A percentile compares a stretch with the other conserved stretches of the same genome.
phyloP scores from a whole-genome alignment of 805 yeast species.

The Myxozyma kluyveri region DNA sequence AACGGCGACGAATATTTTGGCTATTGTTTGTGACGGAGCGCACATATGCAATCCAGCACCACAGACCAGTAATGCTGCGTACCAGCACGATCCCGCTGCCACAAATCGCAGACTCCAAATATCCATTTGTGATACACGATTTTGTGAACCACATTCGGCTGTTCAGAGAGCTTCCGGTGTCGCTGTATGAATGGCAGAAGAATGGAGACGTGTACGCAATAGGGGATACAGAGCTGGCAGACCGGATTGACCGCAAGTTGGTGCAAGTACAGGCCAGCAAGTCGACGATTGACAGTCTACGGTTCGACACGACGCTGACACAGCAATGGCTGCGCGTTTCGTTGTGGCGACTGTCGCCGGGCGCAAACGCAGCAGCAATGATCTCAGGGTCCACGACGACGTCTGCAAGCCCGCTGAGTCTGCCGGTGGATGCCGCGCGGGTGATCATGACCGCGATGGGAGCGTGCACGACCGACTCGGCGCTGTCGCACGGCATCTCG shows the following conservation, averaged over 20 bases:
- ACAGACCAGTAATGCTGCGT: background rate
- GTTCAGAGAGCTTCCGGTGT: background rate
- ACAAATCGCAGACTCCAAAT: background rate
- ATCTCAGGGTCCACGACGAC: background rate
- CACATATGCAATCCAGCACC: background rate
- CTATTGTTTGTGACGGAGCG: background rate
- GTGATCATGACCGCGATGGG: background rate
- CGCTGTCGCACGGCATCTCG: background rate
- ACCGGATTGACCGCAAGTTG: background rate
- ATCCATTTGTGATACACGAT: conserved; percentile 1
- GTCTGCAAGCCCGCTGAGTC: background rate
- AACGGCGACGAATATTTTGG: conserved; percentile 1
- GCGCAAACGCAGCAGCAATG: background rate
- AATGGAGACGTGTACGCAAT: background rate
- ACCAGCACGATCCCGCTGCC: background rate
- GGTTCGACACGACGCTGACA: background rate
- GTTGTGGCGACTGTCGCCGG: background rate
- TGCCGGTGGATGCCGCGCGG: background rate
- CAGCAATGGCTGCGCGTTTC: background rate
- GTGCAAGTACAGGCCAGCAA: background rate
- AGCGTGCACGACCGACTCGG: background rate
- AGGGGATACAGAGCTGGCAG: background rate
- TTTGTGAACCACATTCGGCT: background rate
- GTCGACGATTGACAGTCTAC: background rate
- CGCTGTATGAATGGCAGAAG: background rate